Percentiles rank a stretch among this genome's conserved stretches.
phyloP scores from a whole-genome alignment of 306 rosid species.

The Citrullus colocynthis region DNA sequence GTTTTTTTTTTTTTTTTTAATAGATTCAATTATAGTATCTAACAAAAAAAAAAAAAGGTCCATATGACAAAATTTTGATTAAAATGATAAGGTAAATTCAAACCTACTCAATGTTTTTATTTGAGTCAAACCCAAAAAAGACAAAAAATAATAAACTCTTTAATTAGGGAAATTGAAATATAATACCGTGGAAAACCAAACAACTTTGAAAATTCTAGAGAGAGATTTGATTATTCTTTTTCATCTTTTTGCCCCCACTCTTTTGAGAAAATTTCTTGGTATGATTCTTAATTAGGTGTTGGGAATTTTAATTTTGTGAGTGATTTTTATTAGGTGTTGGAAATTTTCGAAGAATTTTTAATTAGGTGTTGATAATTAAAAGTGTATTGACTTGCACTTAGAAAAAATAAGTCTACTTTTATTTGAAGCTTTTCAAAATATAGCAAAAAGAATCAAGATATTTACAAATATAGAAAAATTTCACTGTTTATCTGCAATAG shows the following conservation, averaged over 20 bases:
- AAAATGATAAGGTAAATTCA: neutral
- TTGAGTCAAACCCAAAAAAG: neutral
- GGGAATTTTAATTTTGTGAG: neutral
- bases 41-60: neutral
- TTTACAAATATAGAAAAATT: no score
- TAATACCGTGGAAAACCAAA: neutral
- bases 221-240: neutral
- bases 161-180: neutral
- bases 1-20: neutral
- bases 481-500: no score
- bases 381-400: neutral
- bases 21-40: neutral
- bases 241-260: neutral
- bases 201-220: neutral
- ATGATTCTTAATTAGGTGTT: neutral
- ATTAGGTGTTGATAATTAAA: neutral
- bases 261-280: neutral
- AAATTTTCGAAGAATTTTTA: no score
- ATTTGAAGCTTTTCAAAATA: no score
- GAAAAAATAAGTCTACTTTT: no score
- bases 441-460: no score
- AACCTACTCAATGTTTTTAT: neutral
- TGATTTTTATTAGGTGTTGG: neutral
- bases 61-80: neutral
- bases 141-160: neutral